Base-by-base conservation (phyloP, 2,329 filamentous ascomycete species). In the Drechmeria coniospora region DNA sequence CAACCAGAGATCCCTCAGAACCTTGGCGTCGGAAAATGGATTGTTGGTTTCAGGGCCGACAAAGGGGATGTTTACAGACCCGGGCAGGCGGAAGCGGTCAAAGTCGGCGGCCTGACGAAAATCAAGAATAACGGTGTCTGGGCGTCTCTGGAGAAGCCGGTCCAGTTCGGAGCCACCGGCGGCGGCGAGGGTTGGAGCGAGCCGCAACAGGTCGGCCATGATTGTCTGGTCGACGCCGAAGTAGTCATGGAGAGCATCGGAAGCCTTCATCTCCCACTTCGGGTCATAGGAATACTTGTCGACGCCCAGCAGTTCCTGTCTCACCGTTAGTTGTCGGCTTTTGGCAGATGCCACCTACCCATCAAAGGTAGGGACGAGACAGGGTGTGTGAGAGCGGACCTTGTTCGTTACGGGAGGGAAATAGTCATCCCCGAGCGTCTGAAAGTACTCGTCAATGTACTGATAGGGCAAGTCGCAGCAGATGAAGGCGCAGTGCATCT, bases 391-490 rank as follows among this genome's bases (percentile, higher is more conserved):
- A 21, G 10, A 6, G 20, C 34, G 7, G 19, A 51, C 53, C 36
- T 64, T 53, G n/a, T 54, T 53, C 14, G 48, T 45, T 19, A 71
- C 66, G 0, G 56, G 44, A 3, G 56, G 60, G 39, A 72, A 72
- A 25, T 61, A 45, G 2, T 51, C 48, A 2, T 51, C 36, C 2
- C 53, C 58, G 8, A 74, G 49, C 37, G 69, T 71, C 15, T 63
- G 54, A 36, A 72, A 74, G 39, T 74, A 74, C 36, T 67, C 65
- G 15, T 59, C 52, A 24, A 74, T 59, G 33, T 74, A 74, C 40
- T 74, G 69, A 36, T 75, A 74, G 0, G 71, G 71, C 15, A 75
- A 36, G 31, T 76, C 71, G 32, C 69, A 74, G 46, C 69, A 75
- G 3, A 74, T 44, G 42, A 75, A 75, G 1, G 69, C 67, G 25